Evolutionary conservation across 192 early-diverging fungal genomes (phyloP).

Genomic region (Thamnidium elegans): DNA sequence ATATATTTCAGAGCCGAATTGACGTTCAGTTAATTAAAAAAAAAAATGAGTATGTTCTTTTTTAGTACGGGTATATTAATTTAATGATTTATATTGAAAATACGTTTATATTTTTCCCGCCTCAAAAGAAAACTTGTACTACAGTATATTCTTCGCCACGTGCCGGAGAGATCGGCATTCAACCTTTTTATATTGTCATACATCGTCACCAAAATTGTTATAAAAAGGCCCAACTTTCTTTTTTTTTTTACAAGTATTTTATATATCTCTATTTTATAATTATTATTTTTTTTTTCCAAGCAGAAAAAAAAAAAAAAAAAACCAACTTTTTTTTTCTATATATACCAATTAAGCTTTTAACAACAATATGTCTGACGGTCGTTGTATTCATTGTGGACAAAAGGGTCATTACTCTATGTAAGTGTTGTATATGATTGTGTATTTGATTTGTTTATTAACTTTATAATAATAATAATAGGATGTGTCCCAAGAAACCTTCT

Average conservation of each 20-base stretch:
- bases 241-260: too few species aligned
- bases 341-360: background rate
- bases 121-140: too few species aligned
- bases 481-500: background rate
- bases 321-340: background rate
- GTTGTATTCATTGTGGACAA: constrained; percentile 35
- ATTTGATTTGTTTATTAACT: background rate
- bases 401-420: constrained; percentile 22
- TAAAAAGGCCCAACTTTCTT: background rate
- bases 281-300: background rate
- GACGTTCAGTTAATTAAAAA: too few species aligned
- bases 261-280: too few species aligned
- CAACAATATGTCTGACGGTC: constrained; percentile 31
- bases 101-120: too few species aligned
- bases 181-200: background rate
- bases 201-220: background rate
- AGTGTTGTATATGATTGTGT: background rate
- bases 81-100: too few species aligned
- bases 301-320: background rate
- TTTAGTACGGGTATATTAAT: too few species aligned
- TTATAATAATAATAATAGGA: background rate
- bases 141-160: background rate
- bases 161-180: constrained; percentile 3
- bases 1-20: too few species aligned
- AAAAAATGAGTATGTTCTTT: too few species aligned